Base-by-base conservation (phyloP, 108 stramenopile species). In the Nannochloropsis gaditana region DNA sequence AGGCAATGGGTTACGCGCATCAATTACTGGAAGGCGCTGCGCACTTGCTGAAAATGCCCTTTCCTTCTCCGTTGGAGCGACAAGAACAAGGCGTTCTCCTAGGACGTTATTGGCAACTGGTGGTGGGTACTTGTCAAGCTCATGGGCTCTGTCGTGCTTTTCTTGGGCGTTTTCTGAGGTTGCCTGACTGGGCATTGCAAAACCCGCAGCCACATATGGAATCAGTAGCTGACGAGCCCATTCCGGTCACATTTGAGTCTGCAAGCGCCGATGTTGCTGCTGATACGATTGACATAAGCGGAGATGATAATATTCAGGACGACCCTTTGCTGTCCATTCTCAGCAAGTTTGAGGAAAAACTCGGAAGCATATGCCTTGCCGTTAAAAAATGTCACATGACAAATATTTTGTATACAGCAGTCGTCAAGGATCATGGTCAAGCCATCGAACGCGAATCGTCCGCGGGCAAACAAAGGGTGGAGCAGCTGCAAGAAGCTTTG, bases 1-100 rank as follows among this genome's bases (percentile, higher is more conserved):
- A 73, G n/a, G 59, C 59, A 73, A n/a, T 73, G 59, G n/a, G 59
- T n/a, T 73, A 73, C n/a, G 6, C 59, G n/a, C 59, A 73, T n/a
- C 15, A 73, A n/a, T n/a, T 73, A n/a, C n/a, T 73, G n/a, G 3
- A n/a, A 4, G 59, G 59, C 59, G 59, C 59, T n/a, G 15, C 59
- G 59, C 59, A n/a, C 19, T n/a, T 73, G 59, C 59, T 73, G 59
- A 2, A 73, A n/a, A 73, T 73, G 59, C 59, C 59, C 6, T 73
- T 73, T 6, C 19, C 59, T n/a, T 73, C 59, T 73, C 19, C 15
- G 4, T 73, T 73, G 5, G 59, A 73, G n/a, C 59, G 59, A n/a
- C 59, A 73, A n/a, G 59, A 73, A n/a, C 59, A 73, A 73, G 2
- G 19, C n/a, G n/a, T n/a, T 73, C 15, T 73, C n/a, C 59, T 73